Conservation (phyloP, 164 flowering plant genomes). For the Berberis vulgaris region DNA sequence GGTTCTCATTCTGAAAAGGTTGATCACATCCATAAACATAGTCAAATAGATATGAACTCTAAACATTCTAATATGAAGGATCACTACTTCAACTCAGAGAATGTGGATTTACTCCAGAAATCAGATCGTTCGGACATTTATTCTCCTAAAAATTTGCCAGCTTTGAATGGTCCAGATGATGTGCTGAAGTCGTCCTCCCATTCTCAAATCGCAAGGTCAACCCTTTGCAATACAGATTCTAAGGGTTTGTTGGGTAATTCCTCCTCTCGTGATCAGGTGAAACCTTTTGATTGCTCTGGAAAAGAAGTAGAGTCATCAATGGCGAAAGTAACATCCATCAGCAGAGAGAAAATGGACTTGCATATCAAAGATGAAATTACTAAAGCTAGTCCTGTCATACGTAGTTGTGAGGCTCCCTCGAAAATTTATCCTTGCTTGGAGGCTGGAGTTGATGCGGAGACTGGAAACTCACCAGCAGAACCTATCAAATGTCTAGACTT, state of each 20-base stretch:
- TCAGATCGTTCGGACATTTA: background rate
- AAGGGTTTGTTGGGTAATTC: constrained; percentile 19
- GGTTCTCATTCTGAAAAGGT: no score
- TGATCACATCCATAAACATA: no score
- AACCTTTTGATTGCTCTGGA: constrained; percentile 14
- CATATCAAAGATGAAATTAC: constrained; percentile 2
- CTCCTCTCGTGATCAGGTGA: constrained; percentile 8
- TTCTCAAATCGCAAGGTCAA: constrained; percentile 7
- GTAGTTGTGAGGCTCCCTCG: constrained; percentile 10
- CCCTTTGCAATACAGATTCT: constrained; percentile 5
- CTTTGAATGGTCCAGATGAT: no score
- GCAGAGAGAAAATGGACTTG: constrained; percentile 11
- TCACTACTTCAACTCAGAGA: no score
- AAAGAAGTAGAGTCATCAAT: constrained; percentile 8
- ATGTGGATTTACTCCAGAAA: background rate
- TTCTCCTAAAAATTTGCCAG: no score
- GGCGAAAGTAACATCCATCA: constrained; percentile 4
- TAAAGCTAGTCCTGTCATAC: constrained; percentile 6
- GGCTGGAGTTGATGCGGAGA: constrained; percentile 15
- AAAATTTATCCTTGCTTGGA: constrained; percentile 22
- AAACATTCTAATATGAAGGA: no score
- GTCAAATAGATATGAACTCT: no score
- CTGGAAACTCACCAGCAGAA: constrained; percentile 10
- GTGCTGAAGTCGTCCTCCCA: constrained; percentile 3
- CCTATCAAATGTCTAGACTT: background rate